Percentiles rank a stretch among this genome's conserved stretches.
phyloP scores from a whole-genome alignment of 2,329 filamentous ascomycete species.

The Neofusicoccum ribis region DNA sequence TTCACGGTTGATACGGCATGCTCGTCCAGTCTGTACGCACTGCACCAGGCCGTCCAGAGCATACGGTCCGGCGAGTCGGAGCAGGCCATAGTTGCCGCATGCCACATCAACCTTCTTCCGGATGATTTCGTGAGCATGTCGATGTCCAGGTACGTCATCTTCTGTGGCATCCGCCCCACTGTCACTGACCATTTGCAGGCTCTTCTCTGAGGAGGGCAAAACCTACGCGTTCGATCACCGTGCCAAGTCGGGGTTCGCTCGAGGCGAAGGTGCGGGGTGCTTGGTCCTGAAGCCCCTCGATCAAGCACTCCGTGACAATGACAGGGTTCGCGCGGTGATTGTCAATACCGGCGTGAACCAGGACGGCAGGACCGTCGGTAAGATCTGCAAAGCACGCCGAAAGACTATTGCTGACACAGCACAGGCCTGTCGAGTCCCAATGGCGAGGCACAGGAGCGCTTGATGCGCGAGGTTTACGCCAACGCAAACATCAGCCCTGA shows the following conservation, averaged over 20 bases:
- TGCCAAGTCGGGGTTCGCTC: constrained; percentile 61
- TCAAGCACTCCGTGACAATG: constrained; percentile 59
- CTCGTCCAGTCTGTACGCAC: constrained; percentile 30
- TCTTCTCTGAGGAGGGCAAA: constrained; percentile 35
- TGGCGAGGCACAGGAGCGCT: constrained; percentile 46
- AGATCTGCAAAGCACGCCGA: background rate
- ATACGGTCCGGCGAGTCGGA: constrained; percentile 22
- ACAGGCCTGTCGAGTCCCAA: constrained; percentile 60
- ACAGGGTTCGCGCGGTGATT: constrained; percentile 51
- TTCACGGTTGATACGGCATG: constrained; percentile 36
- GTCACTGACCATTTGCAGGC: background rate
- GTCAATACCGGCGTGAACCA: constrained; percentile 44
- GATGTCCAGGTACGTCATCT: constrained; percentile 21
- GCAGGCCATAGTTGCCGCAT: constrained; percentile 22
- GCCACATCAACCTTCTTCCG: constrained; percentile 22
- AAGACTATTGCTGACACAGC: background rate
- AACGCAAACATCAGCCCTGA: constrained; percentile 33
- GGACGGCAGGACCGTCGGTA: constrained; percentile 46
- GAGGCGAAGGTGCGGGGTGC: constrained; percentile 64
- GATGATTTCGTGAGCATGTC: constrained; percentile 22
- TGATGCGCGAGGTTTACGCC: constrained; percentile 40
- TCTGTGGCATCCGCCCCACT: background rate
- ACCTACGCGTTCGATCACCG: constrained; percentile 48
- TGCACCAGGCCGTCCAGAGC: constrained; percentile 33
- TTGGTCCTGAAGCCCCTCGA: constrained; percentile 59